Percentiles rank a stretch among this genome's conserved stretches.
These are phyloP conservation scores for Naganishia friedmannii DNA, from an alignment of 768 basidiomycete species.

Conservation along the genomic window DNA sequence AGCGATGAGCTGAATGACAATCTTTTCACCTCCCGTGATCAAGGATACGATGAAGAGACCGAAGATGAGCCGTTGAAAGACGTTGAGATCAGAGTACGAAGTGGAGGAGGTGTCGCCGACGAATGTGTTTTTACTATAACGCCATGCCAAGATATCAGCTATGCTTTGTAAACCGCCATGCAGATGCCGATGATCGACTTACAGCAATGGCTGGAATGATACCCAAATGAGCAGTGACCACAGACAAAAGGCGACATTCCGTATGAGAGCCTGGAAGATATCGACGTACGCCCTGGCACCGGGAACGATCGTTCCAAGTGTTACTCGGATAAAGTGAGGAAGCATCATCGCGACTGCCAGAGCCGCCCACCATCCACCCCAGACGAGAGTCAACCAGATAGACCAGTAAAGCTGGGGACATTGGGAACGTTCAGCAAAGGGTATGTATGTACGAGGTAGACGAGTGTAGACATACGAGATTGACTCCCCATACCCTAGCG, in stretches of 20 bases:
- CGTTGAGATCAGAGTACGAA: constrained; percentile 55
- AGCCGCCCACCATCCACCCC: constrained; percentile 80
- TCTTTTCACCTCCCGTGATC: constrained; percentile 75
- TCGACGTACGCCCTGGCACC: constrained; percentile 72
- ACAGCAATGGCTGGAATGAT: constrained; percentile 68
- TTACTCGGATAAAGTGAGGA: constrained; percentile 59
- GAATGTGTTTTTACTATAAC: constrained; percentile 14
- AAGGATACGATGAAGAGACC: constrained; percentile 67
- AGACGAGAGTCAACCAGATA: constrained; percentile 75
- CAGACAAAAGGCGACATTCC: constrained; percentile 63
- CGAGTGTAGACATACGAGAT: constrained; percentile 38
- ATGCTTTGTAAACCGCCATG: not conserved
- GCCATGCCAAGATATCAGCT: too few relatives aligned
- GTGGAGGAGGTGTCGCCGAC: constrained; percentile 39
- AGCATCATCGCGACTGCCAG: constrained; percentile 60
- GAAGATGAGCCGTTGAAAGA: constrained; percentile 68
- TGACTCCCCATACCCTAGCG: constrained; percentile 57
- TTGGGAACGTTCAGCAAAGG: constrained; percentile 61
- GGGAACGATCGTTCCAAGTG: constrained; percentile 71
- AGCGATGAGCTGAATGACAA: constrained; percentile 76
- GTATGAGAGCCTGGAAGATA: constrained; percentile 66
- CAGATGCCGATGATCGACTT: not conserved
- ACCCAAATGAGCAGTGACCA: constrained; percentile 68
- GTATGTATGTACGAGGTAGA: constrained; percentile 1
- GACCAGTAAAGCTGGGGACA: constrained; percentile 69